These are phyloP conservation scores for Sisymbrium irio DNA, from an alignment of 345 rosid genomes.

Conservation along the genomic window DNA sequence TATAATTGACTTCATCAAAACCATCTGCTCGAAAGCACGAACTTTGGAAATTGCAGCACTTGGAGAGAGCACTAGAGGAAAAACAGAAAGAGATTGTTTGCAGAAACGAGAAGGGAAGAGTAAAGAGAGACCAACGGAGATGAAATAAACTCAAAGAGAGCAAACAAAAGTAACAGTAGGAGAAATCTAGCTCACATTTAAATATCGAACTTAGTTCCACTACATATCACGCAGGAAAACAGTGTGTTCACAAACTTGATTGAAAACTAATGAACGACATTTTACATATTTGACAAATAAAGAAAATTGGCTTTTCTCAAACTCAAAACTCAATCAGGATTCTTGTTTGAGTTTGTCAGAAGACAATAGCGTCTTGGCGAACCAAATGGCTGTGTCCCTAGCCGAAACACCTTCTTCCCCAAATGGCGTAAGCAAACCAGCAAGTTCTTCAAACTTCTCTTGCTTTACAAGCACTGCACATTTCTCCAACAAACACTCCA, in stretches of 20 bases:
- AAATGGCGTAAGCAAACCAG: slow-evolving; percentile 87
- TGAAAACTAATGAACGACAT: not conserved
- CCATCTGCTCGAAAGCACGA: no score
- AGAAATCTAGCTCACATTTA: slow-evolving; percentile 17
- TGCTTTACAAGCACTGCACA: slow-evolving; percentile 89
- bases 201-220: not conserved
- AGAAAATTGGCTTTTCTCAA: not conserved
- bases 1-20: no score
- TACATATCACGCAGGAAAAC: slow-evolving; percentile 3
- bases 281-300: slow-evolving; percentile 25
- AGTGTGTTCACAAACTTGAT: slow-evolving; percentile 7
- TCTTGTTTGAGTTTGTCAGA: slow-evolving; percentile 63
- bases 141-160: not conserved
- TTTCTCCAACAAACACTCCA: slow-evolving; percentile 88
- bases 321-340: slow-evolving; percentile 32
- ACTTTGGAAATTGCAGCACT: not conserved
- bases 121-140: not conserved
- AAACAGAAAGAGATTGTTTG: no score
- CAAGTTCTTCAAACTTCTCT: slow-evolving; percentile 78
- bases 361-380: slow-evolving; percentile 85
- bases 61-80: no score
- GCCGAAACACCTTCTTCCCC: slow-evolving; percentile 92
- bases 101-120: not conserved
- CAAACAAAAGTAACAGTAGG: not conserved
- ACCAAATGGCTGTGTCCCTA: slow-evolving; percentile 97